Conservation (phyloP, 139 green algal species). For the Microglena sp. region DNA sequence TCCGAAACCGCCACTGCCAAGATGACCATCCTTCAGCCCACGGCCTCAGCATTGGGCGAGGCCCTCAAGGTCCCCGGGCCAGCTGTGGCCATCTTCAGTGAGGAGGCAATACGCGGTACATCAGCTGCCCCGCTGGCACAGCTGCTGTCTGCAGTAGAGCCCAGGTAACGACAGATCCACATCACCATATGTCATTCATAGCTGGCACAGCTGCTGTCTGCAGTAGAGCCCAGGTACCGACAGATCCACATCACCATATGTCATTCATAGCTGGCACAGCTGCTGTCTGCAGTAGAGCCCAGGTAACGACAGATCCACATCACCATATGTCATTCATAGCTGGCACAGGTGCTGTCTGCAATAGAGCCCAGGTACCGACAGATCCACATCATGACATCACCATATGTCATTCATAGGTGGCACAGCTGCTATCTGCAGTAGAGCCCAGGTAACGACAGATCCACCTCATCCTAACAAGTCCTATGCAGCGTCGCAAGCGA, state of each 20-base stretch:
- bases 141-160: constrained; percentile 50
- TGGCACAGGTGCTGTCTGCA: neutral
- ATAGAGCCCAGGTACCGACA: too few species aligned
- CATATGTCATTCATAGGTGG: too few species aligned
- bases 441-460: too few species aligned
- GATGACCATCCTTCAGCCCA: constrained; percentile 39
- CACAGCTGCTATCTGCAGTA: too few species aligned
- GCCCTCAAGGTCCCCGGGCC: constrained; percentile 20
- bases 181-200: neutral
- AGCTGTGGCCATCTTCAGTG: constrained; percentile 34
- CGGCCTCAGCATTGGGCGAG: constrained; percentile 40
- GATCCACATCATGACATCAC: too few species aligned
- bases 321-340: neutral
- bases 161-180: too few species aligned
- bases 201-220: neutral
- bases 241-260: neutral
- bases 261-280: neutral
- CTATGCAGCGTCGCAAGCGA: too few species aligned
- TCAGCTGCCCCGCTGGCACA: constrained; percentile 51
- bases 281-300: neutral
- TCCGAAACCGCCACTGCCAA: constrained; percentile 21
- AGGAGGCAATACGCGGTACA: constrained; percentile 49
- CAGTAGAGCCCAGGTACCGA: neutral
- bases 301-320: neutral
- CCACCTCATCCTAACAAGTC: too few species aligned